Evolutionary conservation across 2,329 filamentous ascomycete species (phyloP).

Genomic region (Fusarium siculi): DNA sequence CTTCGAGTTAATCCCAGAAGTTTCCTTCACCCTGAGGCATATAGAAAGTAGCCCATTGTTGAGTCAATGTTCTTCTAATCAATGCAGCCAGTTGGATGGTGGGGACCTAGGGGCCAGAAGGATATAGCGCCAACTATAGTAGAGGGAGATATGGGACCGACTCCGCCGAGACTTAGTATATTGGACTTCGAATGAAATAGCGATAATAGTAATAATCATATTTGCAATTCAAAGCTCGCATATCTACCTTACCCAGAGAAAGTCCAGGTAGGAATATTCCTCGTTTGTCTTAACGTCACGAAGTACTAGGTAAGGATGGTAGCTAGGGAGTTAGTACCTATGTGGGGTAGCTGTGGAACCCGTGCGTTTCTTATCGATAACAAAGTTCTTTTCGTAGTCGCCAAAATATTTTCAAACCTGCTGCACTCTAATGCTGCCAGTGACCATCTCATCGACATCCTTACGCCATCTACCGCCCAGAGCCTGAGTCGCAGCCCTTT

Average conservation of each 20-base stretch:
- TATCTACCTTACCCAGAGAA: not conserved
- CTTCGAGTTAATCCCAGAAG: not conserved
- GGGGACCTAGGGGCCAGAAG: not conserved
- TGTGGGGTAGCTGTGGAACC: not conserved
- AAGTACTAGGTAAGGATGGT: not conserved
- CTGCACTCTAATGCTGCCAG: conserved; percentile 39
- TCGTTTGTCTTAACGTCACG: not conserved
- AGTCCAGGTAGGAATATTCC: not conserved
- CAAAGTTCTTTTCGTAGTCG: conserved; percentile 34
- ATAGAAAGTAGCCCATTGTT: not conserved
- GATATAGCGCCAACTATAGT: not conserved
- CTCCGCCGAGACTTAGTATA: not conserved
- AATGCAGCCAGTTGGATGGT: not conserved
- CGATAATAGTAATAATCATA: not conserved
- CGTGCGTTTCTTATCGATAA: conserved; percentile 48
- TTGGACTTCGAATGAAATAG: not conserved
- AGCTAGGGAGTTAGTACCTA: too few relatives aligned
- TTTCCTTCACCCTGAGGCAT: not conserved
- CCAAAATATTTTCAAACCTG: conserved; percentile 47
- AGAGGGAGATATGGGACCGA: not conserved
- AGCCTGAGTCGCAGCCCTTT: conserved; percentile 41
- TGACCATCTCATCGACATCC: conserved; percentile 33
- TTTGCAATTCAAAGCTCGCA: not conserved
- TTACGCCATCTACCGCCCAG: conserved; percentile 36
- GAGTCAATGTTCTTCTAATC: not conserved